phyloP scores from a whole-genome alignment of 164 flowering plant species.

The Buxus sempervirens region DNA sequence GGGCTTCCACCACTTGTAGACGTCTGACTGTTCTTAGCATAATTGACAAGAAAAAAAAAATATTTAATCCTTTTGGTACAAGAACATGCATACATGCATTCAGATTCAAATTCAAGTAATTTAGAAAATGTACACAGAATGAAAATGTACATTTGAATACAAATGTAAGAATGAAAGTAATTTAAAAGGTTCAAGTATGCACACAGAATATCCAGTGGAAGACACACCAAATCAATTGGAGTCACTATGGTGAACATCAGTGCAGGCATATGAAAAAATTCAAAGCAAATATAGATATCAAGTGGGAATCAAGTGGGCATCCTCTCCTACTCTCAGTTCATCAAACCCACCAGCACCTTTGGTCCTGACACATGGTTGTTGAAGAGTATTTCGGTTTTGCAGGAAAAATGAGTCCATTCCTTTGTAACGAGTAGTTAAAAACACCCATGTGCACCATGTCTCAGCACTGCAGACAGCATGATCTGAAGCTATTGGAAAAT shows the following conservation, averaged over 20 bases:
- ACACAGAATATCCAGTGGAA: neutral
- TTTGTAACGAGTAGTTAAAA: neutral
- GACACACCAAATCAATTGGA: neutral
- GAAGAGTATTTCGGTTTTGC: no score
- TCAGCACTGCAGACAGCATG: neutral
- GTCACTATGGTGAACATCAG: neutral
- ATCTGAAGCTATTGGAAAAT: neutral
- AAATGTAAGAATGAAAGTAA: neutral
- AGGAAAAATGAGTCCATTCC: neutral
- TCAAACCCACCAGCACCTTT: no score
- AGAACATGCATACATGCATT: neutral
- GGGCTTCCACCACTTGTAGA: constrained; percentile 91
- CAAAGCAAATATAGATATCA: neutral
- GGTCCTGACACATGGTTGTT: no score
- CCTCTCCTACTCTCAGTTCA: no score
- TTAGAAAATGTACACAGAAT: neutral
- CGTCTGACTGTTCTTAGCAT: constrained; percentile 45
- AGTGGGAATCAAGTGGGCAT: no score
- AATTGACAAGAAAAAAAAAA: constrained; percentile 1
- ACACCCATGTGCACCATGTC: neutral
- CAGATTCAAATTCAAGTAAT: neutral
- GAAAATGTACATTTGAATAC: neutral
- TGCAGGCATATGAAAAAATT: neutral
- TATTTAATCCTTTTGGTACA: neutral
- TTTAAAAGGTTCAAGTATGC: neutral